Evolutionary conservation across 306 rosid genomes (phyloP).

Genomic region (Begonia fuchsioides): DNA sequence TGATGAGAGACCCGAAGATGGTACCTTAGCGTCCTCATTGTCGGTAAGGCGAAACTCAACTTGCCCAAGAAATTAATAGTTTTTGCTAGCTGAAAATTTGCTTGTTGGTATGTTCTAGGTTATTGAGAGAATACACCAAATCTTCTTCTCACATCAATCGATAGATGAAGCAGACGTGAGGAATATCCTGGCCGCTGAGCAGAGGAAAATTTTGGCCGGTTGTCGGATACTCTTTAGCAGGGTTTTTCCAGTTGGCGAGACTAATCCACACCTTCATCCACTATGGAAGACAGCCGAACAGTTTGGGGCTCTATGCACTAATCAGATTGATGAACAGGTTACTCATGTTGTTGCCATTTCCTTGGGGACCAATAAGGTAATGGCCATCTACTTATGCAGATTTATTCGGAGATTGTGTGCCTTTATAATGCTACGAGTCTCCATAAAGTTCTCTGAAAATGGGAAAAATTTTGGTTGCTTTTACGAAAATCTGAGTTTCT

Average conservation of each 20-base stretch:
- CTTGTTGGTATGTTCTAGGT: constrained; percentile 33
- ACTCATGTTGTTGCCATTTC: constrained; percentile 91
- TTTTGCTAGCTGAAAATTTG: no score
- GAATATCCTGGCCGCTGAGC: constrained; percentile 74
- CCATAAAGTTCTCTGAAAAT: no score
- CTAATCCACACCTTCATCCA: constrained; percentile 87
- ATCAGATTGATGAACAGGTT: constrained; percentile 79
- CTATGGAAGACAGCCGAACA: constrained; percentile 98
- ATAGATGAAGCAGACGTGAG: constrained; percentile 89
- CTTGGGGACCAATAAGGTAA: constrained; percentile 95
- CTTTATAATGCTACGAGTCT: no score
- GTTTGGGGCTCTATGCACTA: constrained; percentile 86
- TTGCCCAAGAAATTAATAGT: not conserved
- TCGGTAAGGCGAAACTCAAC: constrained; percentile 31
- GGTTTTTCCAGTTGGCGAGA: constrained; percentile 81
- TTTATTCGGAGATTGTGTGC: no score
- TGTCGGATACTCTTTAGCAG: constrained; percentile 92
- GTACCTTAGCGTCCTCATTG: constrained; percentile 82
- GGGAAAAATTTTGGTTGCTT: no score
- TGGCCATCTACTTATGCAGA: no score
- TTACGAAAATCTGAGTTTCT: no score
- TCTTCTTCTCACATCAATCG: constrained; percentile 51
- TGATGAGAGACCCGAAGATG: constrained; percentile 90
- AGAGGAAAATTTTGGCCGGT: constrained; percentile 71
- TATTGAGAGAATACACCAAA: constrained; percentile 74